These are phyloP conservation scores for Golubevia pallescens DNA, from an alignment of 1,284 basidiomycete genomes.

Conservation along the genomic window DNA sequence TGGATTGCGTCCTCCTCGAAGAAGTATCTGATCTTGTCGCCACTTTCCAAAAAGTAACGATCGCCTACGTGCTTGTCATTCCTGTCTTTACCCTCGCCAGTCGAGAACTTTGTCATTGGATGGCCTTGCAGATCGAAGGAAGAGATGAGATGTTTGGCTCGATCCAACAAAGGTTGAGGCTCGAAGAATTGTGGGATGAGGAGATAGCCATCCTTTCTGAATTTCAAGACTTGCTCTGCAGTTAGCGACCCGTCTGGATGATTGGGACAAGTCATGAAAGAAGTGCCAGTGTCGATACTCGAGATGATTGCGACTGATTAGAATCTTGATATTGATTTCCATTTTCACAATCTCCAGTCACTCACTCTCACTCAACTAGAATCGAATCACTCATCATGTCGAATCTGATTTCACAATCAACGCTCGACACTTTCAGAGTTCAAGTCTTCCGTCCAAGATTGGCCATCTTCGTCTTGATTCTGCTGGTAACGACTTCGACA, in stretches of 20 bases:
- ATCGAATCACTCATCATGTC: too few relatives aligned
- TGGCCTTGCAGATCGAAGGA: conserved; percentile 27
- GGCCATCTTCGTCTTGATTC: conserved; percentile 26
- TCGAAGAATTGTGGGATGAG: conserved; percentile 47
- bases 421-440: conserved; percentile 30
- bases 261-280: too few relatives aligned
- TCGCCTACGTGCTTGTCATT: conserved; percentile 76
- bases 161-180: conserved; percentile 26
- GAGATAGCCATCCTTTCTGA: conserved; percentile 48
- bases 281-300: too few relatives aligned
- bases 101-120: conserved; percentile 45
- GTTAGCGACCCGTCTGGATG: conserved; percentile 22
- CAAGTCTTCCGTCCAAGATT: conserved; percentile 36
- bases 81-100: conserved; percentile 15
- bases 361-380: too few relatives aligned
- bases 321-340: too few relatives aligned
- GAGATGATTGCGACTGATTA: too few relatives aligned
- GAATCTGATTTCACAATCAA: conserved; percentile 7
- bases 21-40: conserved; percentile 89
- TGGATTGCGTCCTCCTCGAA: conserved; percentile 78
- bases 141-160: conserved; percentile 27
- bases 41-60: conserved; percentile 86
- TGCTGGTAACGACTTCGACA: conserved; percentile 18
- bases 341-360: too few relatives aligned
- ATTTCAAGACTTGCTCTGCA: conserved; percentile 25